phyloP scores from a whole-genome alignment of 2,329 filamentous ascomycete genomes.

The Tolypocladium amazonense region DNA sequence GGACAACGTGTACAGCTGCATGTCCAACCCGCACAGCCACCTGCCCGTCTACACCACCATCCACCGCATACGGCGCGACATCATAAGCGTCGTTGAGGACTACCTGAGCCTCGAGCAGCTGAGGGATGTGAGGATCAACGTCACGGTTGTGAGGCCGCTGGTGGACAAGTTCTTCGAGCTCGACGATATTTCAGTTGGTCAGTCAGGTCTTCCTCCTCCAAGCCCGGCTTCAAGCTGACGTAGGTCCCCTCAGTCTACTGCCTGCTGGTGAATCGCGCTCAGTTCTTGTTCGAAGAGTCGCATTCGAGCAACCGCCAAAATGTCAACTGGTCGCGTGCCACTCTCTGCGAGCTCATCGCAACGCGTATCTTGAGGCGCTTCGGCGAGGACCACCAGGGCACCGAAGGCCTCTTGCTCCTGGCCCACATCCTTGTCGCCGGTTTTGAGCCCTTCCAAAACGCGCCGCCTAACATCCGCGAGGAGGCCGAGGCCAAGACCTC shows the following conservation, averaged over 20 bases:
- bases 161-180: conserved; percentile 76
- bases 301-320: conserved; percentile 70
- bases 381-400: conserved; percentile 64
- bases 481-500: conserved; percentile 41
- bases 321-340: conserved; percentile 67
- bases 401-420: conserved; percentile 59
- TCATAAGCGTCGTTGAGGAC: conserved; percentile 52
- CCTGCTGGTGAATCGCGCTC: conserved; percentile 68
- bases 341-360: conserved; percentile 71
- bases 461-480: conserved; percentile 53
- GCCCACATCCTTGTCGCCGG: conserved; percentile 73
- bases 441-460: conserved; percentile 79
- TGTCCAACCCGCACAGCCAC: conserved; percentile 46
- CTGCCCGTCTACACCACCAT: conserved; percentile 70
- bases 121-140: conserved; percentile 71
- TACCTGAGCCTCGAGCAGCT: conserved; percentile 63
- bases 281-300: conserved; percentile 69
- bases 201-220: conserved; percentile 9
- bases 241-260: conserved; percentile 53
- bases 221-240: background rate
- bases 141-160: conserved; percentile 66
- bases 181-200: conserved; percentile 68
- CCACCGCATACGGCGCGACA: conserved; percentile 57
- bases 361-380: conserved; percentile 68
- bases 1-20: conserved; percentile 38